Conservation (phyloP, 2,329 filamentous ascomycete genomes). For the Ascochyta fabae region DNA sequence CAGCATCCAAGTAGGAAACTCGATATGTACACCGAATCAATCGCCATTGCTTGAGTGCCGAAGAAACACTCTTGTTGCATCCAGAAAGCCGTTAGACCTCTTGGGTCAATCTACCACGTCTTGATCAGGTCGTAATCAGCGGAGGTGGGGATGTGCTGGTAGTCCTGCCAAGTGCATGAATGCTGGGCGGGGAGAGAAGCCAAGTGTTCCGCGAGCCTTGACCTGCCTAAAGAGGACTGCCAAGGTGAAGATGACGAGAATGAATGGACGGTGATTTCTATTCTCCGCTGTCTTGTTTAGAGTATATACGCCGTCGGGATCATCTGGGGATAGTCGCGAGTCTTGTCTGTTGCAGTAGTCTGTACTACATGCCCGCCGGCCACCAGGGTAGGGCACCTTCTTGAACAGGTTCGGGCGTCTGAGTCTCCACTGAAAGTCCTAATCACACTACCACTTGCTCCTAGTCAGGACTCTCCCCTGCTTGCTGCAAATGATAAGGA, state of each 20-base stretch:
- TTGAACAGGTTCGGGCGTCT: neutral
- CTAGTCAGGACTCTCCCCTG: neutral
- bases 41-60: neutral
- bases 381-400: neutral
- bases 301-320: neutral
- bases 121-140: constrained; percentile 12
- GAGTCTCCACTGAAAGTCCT: neutral
- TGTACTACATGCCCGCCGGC: constrained; percentile 1
- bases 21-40: neutral
- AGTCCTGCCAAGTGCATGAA: constrained; percentile 19
- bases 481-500: neutral
- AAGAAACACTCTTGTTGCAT: neutral
- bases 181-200: constrained; percentile 13
- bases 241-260: constrained; percentile 9
- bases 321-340: neutral
- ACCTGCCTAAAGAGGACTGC: constrained; percentile 19
- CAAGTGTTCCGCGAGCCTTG: constrained; percentile 14
- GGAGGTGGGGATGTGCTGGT: constrained; percentile 9
- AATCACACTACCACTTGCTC: neutral
- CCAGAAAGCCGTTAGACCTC: neutral
- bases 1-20: constrained; percentile 21
- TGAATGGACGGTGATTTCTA: neutral
- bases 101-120: constrained; percentile 7
- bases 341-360: constrained; percentile 12
- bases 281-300: constrained; percentile 1